These are phyloP conservation scores for Rhizophora mangle DNA, from an alignment of 345 rosid genomes.

Conservation along the genomic window DNA sequence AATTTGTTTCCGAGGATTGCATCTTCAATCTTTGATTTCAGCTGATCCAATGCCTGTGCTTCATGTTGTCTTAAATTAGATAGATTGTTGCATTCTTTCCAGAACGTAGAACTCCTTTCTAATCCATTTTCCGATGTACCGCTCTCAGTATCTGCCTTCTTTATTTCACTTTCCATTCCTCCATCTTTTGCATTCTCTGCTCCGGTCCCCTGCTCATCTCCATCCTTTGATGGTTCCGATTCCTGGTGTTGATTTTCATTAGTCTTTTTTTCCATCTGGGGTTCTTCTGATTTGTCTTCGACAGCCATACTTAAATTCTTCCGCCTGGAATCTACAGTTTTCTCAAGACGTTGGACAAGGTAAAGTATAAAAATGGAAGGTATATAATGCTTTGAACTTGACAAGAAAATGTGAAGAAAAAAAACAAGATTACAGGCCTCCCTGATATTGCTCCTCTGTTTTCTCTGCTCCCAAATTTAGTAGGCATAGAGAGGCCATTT, in stretches of 20 bases:
- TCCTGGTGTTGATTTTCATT: not conserved
- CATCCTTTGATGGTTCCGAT: not conserved
- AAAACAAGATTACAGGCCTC: not conserved
- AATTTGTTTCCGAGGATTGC: slow-evolving; percentile 24
- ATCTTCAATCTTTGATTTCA: slow-evolving; percentile 29
- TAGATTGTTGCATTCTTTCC: slow-evolving; percentile 11
- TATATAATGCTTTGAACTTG: slow-evolving; percentile 5
- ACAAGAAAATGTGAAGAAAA: not conserved
- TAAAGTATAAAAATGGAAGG: not conserved
- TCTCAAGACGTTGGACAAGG: not conserved
- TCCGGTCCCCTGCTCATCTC: not conserved
- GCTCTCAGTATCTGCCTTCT: not conserved
- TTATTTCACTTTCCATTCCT: not conserved
- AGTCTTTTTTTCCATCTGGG: slow-evolving; percentile 3
- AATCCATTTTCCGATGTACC: not conserved
- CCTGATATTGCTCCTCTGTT: slow-evolving; percentile 19
- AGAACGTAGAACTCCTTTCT: slow-evolving; percentile 18
- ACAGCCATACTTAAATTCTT: not conserved
- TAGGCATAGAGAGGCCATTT: not conserved
- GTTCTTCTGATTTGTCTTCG: slow-evolving; percentile 1
- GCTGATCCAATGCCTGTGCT: slow-evolving; percentile 24
- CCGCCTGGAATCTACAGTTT: not conserved
- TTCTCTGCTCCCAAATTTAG: slow-evolving; percentile 11
- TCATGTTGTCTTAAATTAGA: slow-evolving; percentile 28
- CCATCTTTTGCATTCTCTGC: not conserved